A percentile compares a stretch with the other conserved stretches of the same genome.
Evolutionary conservation across 192 early-diverging fungal species (phyloP).

Genomic region (Phycomyces blakesleeanus): DNA sequence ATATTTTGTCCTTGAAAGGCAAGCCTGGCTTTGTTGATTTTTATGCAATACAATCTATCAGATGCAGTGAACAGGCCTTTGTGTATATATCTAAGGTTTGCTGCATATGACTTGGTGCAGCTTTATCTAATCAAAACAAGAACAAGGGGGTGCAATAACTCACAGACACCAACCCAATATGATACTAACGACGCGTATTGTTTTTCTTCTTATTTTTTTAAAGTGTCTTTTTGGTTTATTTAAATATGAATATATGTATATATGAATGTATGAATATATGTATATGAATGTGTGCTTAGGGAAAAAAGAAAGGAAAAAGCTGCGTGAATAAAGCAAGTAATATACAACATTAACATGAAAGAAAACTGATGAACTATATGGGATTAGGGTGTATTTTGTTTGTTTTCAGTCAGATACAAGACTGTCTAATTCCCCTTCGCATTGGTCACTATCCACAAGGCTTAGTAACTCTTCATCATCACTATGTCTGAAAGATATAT

Average conservation of each 20-base stretch:
- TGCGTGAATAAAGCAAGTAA: neutral
- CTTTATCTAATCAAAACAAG: too few relatives aligned
- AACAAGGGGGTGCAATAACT: neutral
- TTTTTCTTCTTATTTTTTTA: too few relatives aligned
- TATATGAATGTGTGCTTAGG: neutral
- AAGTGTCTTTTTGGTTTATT: too few relatives aligned
- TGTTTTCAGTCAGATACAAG: slow-evolving; percentile 5
- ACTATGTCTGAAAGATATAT: neutral
- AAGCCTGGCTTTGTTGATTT: too few relatives aligned
- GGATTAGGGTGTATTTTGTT: neutral
- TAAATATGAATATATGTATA: slow-evolving; percentile 5
- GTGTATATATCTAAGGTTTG: neutral
- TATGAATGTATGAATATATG: too few relatives aligned
- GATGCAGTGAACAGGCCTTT: neutral
- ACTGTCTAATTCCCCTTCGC: slow-evolving; percentile 21
- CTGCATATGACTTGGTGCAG: neutral
- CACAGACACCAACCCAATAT: neutral
- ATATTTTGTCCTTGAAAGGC: neutral
- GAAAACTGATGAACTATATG: neutral
- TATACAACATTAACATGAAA: neutral
- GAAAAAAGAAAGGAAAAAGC: neutral
- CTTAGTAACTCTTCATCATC: neutral
- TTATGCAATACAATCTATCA: too few relatives aligned
- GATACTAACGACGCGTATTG: neutral
- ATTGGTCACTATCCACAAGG: slow-evolving; percentile 13